Base-by-base conservation (phyloP, 2,329 filamentous ascomycete genomes). In the Pleoardoris graminearum region DNA sequence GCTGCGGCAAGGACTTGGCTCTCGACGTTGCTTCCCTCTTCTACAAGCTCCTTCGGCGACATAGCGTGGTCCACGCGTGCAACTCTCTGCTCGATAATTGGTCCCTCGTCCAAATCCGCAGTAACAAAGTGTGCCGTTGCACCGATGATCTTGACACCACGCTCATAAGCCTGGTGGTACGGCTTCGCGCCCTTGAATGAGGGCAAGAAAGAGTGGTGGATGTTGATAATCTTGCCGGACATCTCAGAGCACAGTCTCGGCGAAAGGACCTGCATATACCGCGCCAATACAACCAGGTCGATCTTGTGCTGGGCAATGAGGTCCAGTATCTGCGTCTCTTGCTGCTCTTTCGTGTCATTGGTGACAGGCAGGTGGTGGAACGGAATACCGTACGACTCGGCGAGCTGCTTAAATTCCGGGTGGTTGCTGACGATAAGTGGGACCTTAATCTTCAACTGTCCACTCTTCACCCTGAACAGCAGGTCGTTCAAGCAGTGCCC, bases 171-270 rank as follows among this genome's bases (percentile, higher is more conserved):
- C 79, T 94, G 90, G 74, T 93, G 90, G 75, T 94, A 94, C 3
- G 90, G 90, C 76, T 90, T 91, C 25, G 90, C 90, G 55, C 90
- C 90, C 81, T 94, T 94, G 83, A 94, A 94, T 8, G 83, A 87
- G 0, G 90, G 90, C 80, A 94, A 73, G 83, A 94, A 94, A 62
- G 84, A 88, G 77, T 94, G 90, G 77, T 94, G 90, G 75, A 94
- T 93, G 77, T 94, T 94, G 86, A 94, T 93, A 77, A 94, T 94
- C 71, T 85, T 86, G 53, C 90, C 90, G 45, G 85, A 88, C 89
- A 94, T 92, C 64, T 84, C 88, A 52, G 81, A 76, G 77, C 90
- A 94, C 35, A 94, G 79, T 7, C 76, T 82, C 0, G 89, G 89
- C 19, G 85, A 89, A 10, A 94, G 80, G 27, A 94, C 88, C 77